Conservation (phyloP, 768 basidiomycete species). For the Mycena amicta region DNA sequence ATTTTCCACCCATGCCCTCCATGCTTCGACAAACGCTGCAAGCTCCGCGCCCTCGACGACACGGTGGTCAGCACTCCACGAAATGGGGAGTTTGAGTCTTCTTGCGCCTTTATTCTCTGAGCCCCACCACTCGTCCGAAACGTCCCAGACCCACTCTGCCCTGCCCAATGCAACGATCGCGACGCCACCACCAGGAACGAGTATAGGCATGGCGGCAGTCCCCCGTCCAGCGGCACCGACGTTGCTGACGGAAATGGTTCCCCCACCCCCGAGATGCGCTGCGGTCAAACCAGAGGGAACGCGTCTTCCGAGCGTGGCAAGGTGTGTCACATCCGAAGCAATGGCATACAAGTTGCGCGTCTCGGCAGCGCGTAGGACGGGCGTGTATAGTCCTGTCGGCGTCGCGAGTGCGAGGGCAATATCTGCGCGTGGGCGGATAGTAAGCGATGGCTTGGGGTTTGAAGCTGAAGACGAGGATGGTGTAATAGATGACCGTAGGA, state of each 20-base stretch:
- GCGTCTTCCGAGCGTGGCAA: constrained; percentile 68
- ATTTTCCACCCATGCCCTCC: constrained; percentile 78
- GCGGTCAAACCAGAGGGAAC: constrained; percentile 64
- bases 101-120: constrained; percentile 17
- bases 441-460: constrained; percentile 63
- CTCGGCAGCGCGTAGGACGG: constrained; percentile 63
- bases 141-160: constrained; percentile 20
- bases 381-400: constrained; percentile 82
- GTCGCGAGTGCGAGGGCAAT: constrained; percentile 79
- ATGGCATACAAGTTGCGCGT: constrained; percentile 59
- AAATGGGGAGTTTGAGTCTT: constrained; percentile 49
- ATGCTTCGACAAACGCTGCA: constrained; percentile 84
- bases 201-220: constrained; percentile 71
- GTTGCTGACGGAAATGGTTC: constrained; percentile 81
- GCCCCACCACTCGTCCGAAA: constrained; percentile 4
- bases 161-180: constrained; percentile 24
- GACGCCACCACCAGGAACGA: constrained; percentile 76
- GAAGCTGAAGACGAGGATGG: too few species aligned
- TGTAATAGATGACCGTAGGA: constrained; percentile 77
- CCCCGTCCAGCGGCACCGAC: constrained; percentile 77
- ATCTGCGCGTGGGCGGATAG: constrained; percentile 73
- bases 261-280: constrained; percentile 75
- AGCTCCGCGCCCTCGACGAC: constrained; percentile 89
- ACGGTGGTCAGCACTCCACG: constrained; percentile 87
- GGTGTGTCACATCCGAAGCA: constrained; percentile 59